Base-by-base conservation (phyloP, 805 yeast genomes). In the Saturnispora galanensis region DNA sequence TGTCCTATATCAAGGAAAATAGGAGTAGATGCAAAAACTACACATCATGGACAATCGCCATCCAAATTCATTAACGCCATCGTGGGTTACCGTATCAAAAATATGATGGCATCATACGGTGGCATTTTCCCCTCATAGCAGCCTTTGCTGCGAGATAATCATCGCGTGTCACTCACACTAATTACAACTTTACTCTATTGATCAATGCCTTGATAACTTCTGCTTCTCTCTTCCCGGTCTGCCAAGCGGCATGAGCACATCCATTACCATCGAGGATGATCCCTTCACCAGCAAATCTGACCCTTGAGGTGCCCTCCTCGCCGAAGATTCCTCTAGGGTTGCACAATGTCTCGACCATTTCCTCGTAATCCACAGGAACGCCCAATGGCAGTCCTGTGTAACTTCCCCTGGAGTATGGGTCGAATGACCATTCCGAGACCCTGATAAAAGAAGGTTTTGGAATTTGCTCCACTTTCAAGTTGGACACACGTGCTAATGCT, bases 231-330 rank as follows among this genome's bases (percentile, higher is more conserved):
- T 52, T 47, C 10, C 79, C 81, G 44, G 75, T 66, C 40, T 53
- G 50, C 64, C 74, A 76, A 0, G 81, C 81, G 3, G 79, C 81
- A 54, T 76, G 80, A 3, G 69, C 77, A 57, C 80, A 76, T 1
- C 80, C 81, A 31, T 70, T 69, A 6, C 79, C 81, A 38, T 70
- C 74, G 40, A 62, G 59, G 26, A 63, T 64, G 8, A 77, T 63
- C 48, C 74, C 80, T 53, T 76, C 81, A 5, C 81, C 81, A 1
- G 78, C 80, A 61, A 76, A 76, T 35, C 79, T 59, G 28, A 76
- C 65, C 17, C 69, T 53, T 10, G 64, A 64, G 35, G 52, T 50
- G 17, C 65, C 66, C 8, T 10, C 30, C 37, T 42, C 45, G 32
- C 63, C 62, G 41, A 63, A 57, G 26, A 71, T 70, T 46, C 69